Base-by-base conservation (phyloP, 1,139 yeast species). In the Lodderomyces metapsilosis region DNA sequence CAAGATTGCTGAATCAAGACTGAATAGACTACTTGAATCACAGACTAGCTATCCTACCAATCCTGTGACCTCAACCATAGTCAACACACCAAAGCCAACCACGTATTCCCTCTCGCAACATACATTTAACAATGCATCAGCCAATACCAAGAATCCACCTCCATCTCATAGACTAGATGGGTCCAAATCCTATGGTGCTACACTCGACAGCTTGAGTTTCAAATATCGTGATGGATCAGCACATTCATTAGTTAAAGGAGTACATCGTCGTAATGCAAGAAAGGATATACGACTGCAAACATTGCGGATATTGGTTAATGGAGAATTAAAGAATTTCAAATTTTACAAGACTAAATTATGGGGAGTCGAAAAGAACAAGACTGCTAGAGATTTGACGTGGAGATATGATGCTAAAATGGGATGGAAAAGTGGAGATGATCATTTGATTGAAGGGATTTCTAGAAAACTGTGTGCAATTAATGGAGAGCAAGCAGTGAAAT, bases 351-450 rank as follows among this genome's bases (percentile, higher is more conserved):
- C 83, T 20, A 88, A 88, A 54, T 71, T 92, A 35, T 92, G 98
- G 98, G 98, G 98, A 8, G 71, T 80, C 45, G 91, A 85, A 51
- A 84, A 86, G 63, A 75, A 78, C 50, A 81, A 76, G 51, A 68
- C 76, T 2, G 58, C 73, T 1, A 72, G 76, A 35, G 92, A 84
- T 51, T 68, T 89, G 52, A 84, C 85, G 0, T 78, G 72, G 61
- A 66, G 66, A 42, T 91, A 77, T 57, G 66, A 61, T 12, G 20
- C 24, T 4, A 16, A 24, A 22, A 12, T 36, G 20, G 74, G 82
- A 46, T 92, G 98, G 98, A 75, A 73, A 51, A 88, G 88, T 61
- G 94, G 94, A 7, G 81, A 80, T 50, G 88, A 85, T 42, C 95
- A 88, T 58, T 74, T 86, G 7, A 74, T 88, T 15, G 96, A 89